These are phyloP conservation scores for Hyphopichia wangnamkhiaoensis DNA, from an alignment of 1,139 yeast genomes.

Conservation along the genomic window DNA sequence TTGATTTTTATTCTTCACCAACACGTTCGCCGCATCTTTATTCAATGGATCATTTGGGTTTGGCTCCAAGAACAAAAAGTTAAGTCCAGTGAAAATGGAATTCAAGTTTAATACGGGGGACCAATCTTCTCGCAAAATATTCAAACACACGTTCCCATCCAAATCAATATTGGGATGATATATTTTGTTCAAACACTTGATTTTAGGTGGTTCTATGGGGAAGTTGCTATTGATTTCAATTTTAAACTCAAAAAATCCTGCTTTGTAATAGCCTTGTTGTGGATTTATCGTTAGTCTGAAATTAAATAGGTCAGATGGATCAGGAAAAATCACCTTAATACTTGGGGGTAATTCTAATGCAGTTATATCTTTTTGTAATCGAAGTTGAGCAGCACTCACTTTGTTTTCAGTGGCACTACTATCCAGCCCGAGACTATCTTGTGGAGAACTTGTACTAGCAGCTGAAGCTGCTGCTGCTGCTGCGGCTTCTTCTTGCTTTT, in stretches of 20 bases:
- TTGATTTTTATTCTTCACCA: conserved; percentile 55
- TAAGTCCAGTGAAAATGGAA: conserved; percentile 79
- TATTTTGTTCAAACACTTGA: conserved; percentile 66
- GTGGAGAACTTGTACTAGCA: conserved; percentile 7
- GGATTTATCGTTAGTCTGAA: conserved; percentile 67
- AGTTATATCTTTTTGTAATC: conserved; percentile 63
- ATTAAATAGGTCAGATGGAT: conserved; percentile 58
- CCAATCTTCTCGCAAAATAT: conserved; percentile 94
- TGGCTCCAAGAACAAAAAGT: conserved; percentile 86
- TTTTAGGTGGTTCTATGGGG: conserved; percentile 94
- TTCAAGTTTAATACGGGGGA: conserved; percentile 86
- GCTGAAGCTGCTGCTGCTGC: conserved; percentile 20
- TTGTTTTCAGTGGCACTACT: conserved; percentile 13
- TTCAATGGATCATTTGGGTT: conserved; percentile 91
- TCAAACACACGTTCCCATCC: conserved; percentile 88
- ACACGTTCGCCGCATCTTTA: conserved; percentile 80
- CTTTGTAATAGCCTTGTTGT: conserved; percentile 74
- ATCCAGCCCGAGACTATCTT: conserved; percentile 4
- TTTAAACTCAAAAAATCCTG: conserved; percentile 68
- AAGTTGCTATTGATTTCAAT: conserved; percentile 68
- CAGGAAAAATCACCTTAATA: conserved; percentile 56
- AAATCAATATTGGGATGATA: conserved; percentile 94
- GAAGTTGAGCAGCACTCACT: conserved; percentile 53
- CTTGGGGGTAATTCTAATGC: conserved; percentile 70
- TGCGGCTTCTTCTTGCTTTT: conserved; percentile 49